These are phyloP conservation scores for Voacanga thouarsii DNA, from an alignment of 257 asterid genomes.

Conservation along the genomic window DNA sequence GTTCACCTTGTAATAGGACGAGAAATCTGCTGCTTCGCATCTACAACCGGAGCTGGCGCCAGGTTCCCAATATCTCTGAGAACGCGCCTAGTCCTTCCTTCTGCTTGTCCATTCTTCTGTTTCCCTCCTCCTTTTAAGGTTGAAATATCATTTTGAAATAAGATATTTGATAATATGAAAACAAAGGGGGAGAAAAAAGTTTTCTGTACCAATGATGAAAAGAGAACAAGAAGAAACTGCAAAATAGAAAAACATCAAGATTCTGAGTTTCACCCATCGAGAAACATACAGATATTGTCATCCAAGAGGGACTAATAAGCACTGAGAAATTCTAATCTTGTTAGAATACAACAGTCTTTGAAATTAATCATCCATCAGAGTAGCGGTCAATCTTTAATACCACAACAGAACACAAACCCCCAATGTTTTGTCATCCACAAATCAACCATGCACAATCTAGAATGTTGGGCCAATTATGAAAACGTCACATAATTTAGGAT, in stretches of 20 bases:
- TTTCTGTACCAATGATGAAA: neutral
- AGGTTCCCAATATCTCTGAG: slow-evolving; percentile 79
- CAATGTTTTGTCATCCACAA: neutral
- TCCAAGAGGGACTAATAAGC: neutral
- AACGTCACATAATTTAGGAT: no score
- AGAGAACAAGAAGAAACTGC: neutral
- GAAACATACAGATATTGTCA: no score
- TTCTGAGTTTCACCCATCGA: neutral
- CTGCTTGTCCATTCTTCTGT: slow-evolving; percentile 44
- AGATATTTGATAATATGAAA: neutral
- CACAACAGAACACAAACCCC: neutral
- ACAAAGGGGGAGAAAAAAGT: neutral
- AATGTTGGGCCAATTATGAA: no score
- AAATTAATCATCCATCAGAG: neutral
- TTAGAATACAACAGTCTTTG: neutral
- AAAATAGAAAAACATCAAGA: neutral
- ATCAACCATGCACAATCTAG: neutral
- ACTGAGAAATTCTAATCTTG: neutral
- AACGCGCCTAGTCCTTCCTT: slow-evolving; percentile 52
- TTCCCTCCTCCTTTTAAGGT: slow-evolving; percentile 39
- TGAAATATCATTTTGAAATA: neutral
- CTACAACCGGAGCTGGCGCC: slow-evolving; percentile 30
- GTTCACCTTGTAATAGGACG: slow-evolving; percentile 40
- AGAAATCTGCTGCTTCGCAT: slow-evolving; percentile 33
- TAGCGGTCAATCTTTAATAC: neutral